Conservation (phyloP, 164 flowering plant genomes). For the Sextonia rubra region DNA sequence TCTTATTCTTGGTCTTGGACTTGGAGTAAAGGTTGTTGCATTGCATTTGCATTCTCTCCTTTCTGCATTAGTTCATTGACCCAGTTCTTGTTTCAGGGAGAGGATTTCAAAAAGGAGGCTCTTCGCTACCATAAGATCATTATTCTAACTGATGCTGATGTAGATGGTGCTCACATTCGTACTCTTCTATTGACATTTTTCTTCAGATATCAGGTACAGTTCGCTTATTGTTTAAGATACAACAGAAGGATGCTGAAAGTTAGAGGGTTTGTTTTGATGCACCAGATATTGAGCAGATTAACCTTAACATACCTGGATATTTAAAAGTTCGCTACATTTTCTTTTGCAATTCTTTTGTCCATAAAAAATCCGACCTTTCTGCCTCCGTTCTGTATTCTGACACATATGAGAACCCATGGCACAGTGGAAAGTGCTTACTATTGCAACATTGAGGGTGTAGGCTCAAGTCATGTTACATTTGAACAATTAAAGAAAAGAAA, state of each 20-base stretch:
- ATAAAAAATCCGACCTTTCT: too few relatives aligned
- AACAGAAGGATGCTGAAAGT: too few relatives aligned
- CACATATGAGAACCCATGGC: too few relatives aligned
- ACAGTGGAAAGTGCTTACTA: too few relatives aligned
- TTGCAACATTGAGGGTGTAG: too few relatives aligned
- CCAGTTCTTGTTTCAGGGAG: slow-evolving; percentile 54
- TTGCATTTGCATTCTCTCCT: slow-evolving; percentile 1
- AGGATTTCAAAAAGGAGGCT: slow-evolving; percentile 82
- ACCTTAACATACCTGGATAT: too few relatives aligned
- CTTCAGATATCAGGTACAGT: slow-evolving; percentile 99
- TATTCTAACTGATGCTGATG: slow-evolving; percentile 98
- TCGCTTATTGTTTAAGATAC: too few relatives aligned
- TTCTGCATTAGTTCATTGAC: background rate
- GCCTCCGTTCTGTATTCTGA: too few relatives aligned
- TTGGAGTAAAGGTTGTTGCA: slow-evolving; percentile 81
- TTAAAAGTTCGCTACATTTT: too few relatives aligned
- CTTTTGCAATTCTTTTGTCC: too few relatives aligned
- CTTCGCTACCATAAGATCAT: slow-evolving; percentile 95
- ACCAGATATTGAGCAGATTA: background rate
- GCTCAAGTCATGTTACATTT: too few relatives aligned
- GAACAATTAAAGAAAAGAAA: too few relatives aligned
- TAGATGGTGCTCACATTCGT: slow-evolving; percentile 98
- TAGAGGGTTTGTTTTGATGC: background rate
- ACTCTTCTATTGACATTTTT: slow-evolving; percentile 91
- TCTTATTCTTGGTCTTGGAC: slow-evolving; percentile 86